Evolutionary conservation across 176 grass and related monocot species (phyloP).

Genomic region (Ensete ventricosum): DNA sequence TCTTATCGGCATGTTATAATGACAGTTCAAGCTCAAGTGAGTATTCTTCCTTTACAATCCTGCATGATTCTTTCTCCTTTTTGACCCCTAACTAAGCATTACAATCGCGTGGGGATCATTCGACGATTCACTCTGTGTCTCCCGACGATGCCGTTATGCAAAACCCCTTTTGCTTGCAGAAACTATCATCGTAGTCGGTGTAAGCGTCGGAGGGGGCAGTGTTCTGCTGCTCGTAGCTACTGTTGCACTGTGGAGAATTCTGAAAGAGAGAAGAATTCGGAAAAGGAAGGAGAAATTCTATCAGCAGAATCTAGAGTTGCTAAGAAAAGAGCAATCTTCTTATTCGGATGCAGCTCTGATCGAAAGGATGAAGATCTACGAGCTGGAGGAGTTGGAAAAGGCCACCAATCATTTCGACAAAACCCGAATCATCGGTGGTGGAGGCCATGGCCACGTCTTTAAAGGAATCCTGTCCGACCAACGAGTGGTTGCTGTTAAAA

Average conservation of each 20-base stretch:
- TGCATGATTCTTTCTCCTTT: background rate
- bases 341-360: conserved; percentile 4
- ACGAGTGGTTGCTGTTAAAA: conserved; percentile 15
- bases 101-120: background rate
- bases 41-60: background rate
- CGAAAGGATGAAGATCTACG: conserved; percentile 28
- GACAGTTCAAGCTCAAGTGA: background rate
- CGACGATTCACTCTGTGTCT: background rate
- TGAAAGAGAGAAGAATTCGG: background rate
- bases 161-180: background rate
- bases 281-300: background rate
- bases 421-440: conserved; percentile 3
- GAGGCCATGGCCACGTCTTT: conserved; percentile 7
- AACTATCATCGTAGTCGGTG: background rate
- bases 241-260: background rate
- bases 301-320: background rate
- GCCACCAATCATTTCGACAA: conserved; percentile 19
- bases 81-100: background rate
- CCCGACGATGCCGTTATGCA: background rate
- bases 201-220: background rate
- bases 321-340: background rate
- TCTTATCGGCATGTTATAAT: too few species aligned
- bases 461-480: conserved; percentile 10
- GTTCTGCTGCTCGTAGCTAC: background rate
- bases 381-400: conserved; percentile 17